Evolutionary conservation across 2,329 filamentous ascomycete species (phyloP).

Genomic region (Neofusicoccum umdonicola): DNA sequence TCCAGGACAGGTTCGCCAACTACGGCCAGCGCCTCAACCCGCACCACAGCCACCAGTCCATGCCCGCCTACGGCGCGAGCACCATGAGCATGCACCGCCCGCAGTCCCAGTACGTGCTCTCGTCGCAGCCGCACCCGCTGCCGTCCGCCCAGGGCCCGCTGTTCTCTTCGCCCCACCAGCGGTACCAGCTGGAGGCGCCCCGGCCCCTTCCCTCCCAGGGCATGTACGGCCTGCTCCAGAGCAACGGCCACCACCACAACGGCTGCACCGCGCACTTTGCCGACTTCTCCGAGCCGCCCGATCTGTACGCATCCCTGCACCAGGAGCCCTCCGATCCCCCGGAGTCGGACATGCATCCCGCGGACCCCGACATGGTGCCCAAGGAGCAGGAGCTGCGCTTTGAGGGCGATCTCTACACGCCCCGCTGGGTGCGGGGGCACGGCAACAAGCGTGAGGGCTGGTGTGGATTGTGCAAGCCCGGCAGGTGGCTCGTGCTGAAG

Average conservation of each 20-base stretch:
- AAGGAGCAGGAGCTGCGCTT: slow-evolving; percentile 75
- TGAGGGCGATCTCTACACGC: slow-evolving; percentile 78
- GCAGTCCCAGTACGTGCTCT: slow-evolving; percentile 36
- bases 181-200: slow-evolving; percentile 56
- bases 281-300: slow-evolving; percentile 71
- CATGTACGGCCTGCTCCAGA: slow-evolving; percentile 70
- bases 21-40: slow-evolving; percentile 57
- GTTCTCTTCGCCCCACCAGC: slow-evolving; percentile 51
- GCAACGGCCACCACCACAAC: slow-evolving; percentile 67
- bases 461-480: slow-evolving; percentile 85
- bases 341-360: slow-evolving; percentile 77
- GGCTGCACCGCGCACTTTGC: slow-evolving; percentile 64
- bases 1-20: slow-evolving; percentile 61
- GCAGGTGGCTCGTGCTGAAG: slow-evolving; percentile 82
- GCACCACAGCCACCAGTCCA: slow-evolving; percentile 43
- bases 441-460: slow-evolving; percentile 86
- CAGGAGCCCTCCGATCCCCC: slow-evolving; percentile 73
- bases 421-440: slow-evolving; percentile 78
- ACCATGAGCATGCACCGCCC: slow-evolving; percentile 32
- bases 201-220: slow-evolving; percentile 65
- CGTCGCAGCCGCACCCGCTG: slow-evolving; percentile 34
- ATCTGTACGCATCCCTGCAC: slow-evolving; percentile 71
- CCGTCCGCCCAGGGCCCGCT: slow-evolving; percentile 42
- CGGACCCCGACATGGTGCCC: slow-evolving; percentile 70
- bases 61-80: slow-evolving; percentile 36